These are phyloP conservation scores for Centrapalus pauciflorus DNA, from an alignment of 129 eudicot genomes.

Conservation along the genomic window DNA sequence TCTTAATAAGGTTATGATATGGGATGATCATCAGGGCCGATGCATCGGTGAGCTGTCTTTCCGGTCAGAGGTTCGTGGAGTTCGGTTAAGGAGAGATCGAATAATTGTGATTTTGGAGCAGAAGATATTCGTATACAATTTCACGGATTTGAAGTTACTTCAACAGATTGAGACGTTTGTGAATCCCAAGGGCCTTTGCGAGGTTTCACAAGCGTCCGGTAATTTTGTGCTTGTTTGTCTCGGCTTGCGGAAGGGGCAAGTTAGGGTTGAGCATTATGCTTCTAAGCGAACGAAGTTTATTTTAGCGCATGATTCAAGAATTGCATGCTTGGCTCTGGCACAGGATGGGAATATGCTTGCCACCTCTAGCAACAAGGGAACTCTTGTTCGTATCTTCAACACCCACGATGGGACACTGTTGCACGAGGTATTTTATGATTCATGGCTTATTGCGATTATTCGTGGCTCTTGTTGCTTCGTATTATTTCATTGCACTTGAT, in stretches of 20 bases:
- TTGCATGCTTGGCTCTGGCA: conserved; percentile 66
- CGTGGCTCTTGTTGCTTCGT: background rate
- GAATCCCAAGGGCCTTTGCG: conserved; percentile 89
- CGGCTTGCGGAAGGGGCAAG: conserved; percentile 81
- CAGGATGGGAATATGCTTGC: conserved; percentile 75
- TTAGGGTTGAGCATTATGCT: conserved; percentile 68
- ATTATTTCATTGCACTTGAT: background rate
- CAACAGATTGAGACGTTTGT: conserved; percentile 76
- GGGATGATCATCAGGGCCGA: conserved; percentile 89
- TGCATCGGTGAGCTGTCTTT: conserved; percentile 84
- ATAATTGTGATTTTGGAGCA: conserved; percentile 74
- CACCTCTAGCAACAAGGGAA: conserved; percentile 82
- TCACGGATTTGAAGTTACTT: conserved; percentile 63
- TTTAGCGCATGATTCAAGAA: conserved; percentile 86
- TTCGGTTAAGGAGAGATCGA: conserved; percentile 60
- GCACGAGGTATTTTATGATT: conserved; percentile 53
- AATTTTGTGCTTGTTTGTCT: conserved; percentile 70
- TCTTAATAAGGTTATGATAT: conserved; percentile 70
- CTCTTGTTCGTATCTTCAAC: conserved; percentile 64
- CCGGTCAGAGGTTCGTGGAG: conserved; percentile 77
- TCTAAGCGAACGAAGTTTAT: conserved; percentile 71
- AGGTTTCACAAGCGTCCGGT: conserved; percentile 55
- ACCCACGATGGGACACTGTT: conserved; percentile 64
- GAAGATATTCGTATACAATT: conserved; percentile 81
- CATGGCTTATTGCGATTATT: background rate